Percentiles rank a stretch among this genome's conserved stretches.
phyloP scores from a whole-genome alignment of 2,329 filamentous ascomycete genomes.

The Botrytis cinerea region DNA sequence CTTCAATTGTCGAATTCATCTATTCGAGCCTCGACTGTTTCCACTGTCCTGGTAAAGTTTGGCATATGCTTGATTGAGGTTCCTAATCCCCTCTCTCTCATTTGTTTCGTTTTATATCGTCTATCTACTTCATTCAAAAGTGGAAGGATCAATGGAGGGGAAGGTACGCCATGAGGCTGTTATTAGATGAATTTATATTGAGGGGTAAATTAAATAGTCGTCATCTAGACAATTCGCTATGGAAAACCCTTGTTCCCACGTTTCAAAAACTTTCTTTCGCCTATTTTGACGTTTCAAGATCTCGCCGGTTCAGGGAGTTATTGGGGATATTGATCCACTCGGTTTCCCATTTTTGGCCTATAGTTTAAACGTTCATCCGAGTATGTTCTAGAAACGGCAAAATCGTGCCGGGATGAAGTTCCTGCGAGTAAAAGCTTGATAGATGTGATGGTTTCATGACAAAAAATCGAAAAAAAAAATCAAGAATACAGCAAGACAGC shows the following conservation, averaged over 20 bases:
- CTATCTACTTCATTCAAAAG: slow-evolving; percentile 3
- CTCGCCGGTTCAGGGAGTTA: not conserved
- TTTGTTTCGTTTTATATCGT: slow-evolving; percentile 9
- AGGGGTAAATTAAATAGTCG: slow-evolving; percentile 6
- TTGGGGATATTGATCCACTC: not conserved
- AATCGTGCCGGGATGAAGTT: not conserved
- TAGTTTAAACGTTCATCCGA: not conserved
- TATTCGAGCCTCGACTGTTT: slow-evolving; percentile 16
- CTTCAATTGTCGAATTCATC: slow-evolving; percentile 7
- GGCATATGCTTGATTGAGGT: not conserved
- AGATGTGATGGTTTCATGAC: not conserved
- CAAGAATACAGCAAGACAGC: not conserved
- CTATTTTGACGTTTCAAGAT: slow-evolving; percentile 9
- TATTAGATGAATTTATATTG: slow-evolving; percentile 14
- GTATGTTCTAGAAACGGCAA: not conserved
- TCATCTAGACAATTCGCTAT: not conserved
- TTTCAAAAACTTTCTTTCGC: not conserved
- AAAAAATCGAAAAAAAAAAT: not conserved
- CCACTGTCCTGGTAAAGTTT: not conserved
- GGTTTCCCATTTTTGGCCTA: not conserved
- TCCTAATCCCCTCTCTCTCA: slow-evolving; percentile 16
- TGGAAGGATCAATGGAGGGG: not conserved
- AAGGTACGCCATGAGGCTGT: not conserved
- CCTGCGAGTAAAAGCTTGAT: not conserved
- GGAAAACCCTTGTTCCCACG: slow-evolving; percentile 1